Percentiles rank a stretch among this genome's conserved stretches.
Conservation (phyloP, 805 yeast genomes). For the Ascoidea asiatica region DNA sequence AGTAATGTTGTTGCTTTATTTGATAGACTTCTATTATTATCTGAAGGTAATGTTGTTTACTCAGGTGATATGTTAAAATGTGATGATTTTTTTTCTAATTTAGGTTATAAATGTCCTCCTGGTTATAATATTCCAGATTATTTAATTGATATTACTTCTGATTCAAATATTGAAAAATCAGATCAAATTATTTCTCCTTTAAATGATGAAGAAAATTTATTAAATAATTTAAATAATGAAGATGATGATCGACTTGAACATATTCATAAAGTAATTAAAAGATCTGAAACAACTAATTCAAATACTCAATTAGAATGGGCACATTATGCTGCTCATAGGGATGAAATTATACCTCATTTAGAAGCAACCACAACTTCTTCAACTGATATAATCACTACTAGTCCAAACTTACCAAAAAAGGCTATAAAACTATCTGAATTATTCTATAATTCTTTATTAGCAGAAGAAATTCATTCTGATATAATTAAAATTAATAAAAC, state of each 20-base stretch:
- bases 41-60: constrained; percentile 76
- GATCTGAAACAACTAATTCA: constrained; percentile 15
- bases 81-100: constrained; percentile 56
- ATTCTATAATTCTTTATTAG: constrained; percentile 6
- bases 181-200: constrained; percentile 10
- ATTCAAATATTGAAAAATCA: constrained; percentile 18
- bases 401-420: background rate
- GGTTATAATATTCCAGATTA: constrained; percentile 94
- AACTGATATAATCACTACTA: too few species aligned
- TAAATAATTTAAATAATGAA: constrained; percentile 12
- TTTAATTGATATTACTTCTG: constrained; percentile 80
- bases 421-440: background rate
- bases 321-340: constrained; percentile 71
- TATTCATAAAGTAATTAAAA: constrained; percentile 18
- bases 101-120: constrained; percentile 73
- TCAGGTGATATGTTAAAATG: constrained; percentile 76
- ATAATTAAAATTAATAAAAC: constrained; percentile 4
- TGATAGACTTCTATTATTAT: constrained; percentile 66
- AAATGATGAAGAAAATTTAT: constrained; percentile 16
- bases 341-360: constrained; percentile 32
- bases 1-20: constrained; percentile 88
- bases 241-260: constrained; percentile 14
- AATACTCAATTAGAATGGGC: constrained; percentile 76
- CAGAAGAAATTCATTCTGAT: constrained; percentile 8
- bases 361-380: background rate